Conservation (phyloP, 345 rosid genomes). For the Moricandia moricandioides region DNA sequence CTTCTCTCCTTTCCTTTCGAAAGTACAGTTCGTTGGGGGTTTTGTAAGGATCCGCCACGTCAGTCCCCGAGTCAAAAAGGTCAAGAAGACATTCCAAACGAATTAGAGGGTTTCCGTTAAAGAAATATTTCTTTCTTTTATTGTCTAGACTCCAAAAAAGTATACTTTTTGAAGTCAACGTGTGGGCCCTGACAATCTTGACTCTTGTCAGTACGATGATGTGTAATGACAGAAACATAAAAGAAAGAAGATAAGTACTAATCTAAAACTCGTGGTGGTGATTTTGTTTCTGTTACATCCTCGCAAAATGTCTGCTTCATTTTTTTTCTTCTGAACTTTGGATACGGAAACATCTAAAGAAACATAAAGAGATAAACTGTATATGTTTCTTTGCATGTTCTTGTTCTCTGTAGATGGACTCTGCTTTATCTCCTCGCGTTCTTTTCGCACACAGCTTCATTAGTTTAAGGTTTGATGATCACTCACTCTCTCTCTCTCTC, state of each 20-base stretch:
- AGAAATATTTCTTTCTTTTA: too few species aligned
- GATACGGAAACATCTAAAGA: too few species aligned
- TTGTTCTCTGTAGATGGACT: constrained; percentile 52
- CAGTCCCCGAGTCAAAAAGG: constrained; percentile 11
- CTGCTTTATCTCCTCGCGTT: constrained; percentile 32
- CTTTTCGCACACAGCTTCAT: constrained; percentile 33
- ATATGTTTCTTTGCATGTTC: too few species aligned
- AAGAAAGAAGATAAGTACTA: constrained; percentile 22
- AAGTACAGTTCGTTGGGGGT: constrained; percentile 16
- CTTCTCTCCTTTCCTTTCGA: not conserved
- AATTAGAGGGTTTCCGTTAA: constrained; percentile 11
- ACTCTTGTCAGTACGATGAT: constrained; percentile 6
- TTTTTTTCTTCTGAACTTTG: not conserved
- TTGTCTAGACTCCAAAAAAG: too few species aligned
- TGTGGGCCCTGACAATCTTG: constrained; percentile 7
- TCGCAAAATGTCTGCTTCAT: constrained; percentile 5
- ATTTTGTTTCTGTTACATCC: not conserved
- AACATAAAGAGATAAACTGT: too few species aligned
- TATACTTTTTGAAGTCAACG: not conserved
- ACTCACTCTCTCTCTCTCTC: too few species aligned
- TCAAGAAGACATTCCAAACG: not conserved
- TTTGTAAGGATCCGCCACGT: constrained; percentile 24
- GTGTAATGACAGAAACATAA: not conserved
- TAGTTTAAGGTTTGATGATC: constrained; percentile 37
- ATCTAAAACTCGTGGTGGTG: constrained; percentile 30